phyloP scores from a whole-genome alignment of 352 stramenopile species.

The Pythium phragmiticola region DNA sequence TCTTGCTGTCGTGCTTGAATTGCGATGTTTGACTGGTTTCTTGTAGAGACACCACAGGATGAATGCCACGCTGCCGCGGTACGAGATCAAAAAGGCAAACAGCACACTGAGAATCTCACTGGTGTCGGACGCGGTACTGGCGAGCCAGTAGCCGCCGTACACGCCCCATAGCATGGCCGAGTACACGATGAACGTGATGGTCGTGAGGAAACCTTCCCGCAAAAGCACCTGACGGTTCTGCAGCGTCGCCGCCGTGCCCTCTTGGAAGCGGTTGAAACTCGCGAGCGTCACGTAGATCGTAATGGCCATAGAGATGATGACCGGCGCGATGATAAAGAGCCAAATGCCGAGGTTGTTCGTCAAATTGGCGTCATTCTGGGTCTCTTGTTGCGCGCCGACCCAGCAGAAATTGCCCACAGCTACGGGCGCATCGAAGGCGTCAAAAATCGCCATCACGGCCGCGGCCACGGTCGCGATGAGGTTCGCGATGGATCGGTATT shows the following conservation, averaged over 20 bases:
- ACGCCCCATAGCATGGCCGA: conserved; percentile 63
- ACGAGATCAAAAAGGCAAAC: conserved; percentile 72
- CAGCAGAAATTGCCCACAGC: conserved; percentile 74
- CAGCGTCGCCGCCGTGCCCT: conserved; percentile 58
- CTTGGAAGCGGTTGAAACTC: conserved; percentile 57
- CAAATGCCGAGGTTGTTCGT: conserved; percentile 42
- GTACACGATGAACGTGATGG: conserved; percentile 66
- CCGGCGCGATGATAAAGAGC: conserved; percentile 68
- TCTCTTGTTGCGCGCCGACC: conserved; percentile 50
- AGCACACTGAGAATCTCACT: conserved; percentile 46
- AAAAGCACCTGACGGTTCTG: conserved; percentile 53
- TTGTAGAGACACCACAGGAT: conserved; percentile 78
- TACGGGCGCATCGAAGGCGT: conserved; percentile 54
- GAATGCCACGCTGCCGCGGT: conserved; percentile 66
- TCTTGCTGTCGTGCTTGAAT: background rate
- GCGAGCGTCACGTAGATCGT: conserved; percentile 73
- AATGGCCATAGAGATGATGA: conserved; percentile 44
- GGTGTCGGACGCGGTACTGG: conserved; percentile 24
- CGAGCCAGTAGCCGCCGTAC: conserved; percentile 67
- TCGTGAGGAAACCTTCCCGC: conserved; percentile 72
- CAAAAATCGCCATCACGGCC: conserved; percentile 49
- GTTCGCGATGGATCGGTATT: conserved; percentile 62
- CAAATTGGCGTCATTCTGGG: conserved; percentile 35
- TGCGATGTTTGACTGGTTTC: conserved; percentile 21
- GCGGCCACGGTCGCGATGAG: conserved; percentile 35